Evolutionary conservation across 768 basidiomycete genomes (phyloP).

Genomic region (Erythrobasidium yunnanense): DNA sequence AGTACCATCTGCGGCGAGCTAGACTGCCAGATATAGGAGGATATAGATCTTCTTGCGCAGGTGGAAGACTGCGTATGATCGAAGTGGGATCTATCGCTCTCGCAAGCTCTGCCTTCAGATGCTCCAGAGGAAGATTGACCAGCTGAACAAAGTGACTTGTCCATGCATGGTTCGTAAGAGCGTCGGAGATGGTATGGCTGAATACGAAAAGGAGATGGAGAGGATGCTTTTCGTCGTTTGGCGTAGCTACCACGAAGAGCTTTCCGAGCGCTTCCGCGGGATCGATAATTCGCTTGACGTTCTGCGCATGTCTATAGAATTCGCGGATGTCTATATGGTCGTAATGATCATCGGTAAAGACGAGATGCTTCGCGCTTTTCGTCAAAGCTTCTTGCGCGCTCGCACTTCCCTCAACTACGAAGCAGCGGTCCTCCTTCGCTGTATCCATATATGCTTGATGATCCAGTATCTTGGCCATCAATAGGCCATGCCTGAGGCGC

Average conservation of each 20-base stretch:
- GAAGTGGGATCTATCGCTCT: neutral
- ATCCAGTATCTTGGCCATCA: neutral
- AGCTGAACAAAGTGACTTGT: neutral
- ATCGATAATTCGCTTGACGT: slow-evolving; percentile 2
- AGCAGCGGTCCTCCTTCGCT: neutral
- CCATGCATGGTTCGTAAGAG: slow-evolving; percentile 19
- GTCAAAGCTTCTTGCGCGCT: neutral
- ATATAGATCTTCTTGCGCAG: slow-evolving; percentile 14
- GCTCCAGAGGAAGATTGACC: neutral
- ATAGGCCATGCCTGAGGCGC: neutral
- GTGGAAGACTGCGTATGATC: neutral
- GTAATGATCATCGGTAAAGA: neutral
- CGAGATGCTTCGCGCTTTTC: neutral
- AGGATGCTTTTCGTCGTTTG: neutral
- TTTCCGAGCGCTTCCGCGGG: slow-evolving; percentile 4
- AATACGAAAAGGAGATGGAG: slow-evolving; percentile 1
- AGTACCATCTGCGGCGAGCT: slow-evolving; percentile 12
- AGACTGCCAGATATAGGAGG: neutral
- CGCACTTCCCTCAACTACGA: neutral
- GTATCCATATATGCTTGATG: neutral
- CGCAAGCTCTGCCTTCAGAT: neutral
- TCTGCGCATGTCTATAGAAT: slow-evolving; percentile 9
- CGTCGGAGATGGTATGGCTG: neutral
- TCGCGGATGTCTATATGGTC: neutral
- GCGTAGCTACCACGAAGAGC: neutral